Percentiles rank a stretch among this genome's conserved stretches.
These are phyloP conservation scores for Kockiozyma suomiensis DNA, from an alignment of 805 yeast species.

Conservation along the genomic window DNA sequence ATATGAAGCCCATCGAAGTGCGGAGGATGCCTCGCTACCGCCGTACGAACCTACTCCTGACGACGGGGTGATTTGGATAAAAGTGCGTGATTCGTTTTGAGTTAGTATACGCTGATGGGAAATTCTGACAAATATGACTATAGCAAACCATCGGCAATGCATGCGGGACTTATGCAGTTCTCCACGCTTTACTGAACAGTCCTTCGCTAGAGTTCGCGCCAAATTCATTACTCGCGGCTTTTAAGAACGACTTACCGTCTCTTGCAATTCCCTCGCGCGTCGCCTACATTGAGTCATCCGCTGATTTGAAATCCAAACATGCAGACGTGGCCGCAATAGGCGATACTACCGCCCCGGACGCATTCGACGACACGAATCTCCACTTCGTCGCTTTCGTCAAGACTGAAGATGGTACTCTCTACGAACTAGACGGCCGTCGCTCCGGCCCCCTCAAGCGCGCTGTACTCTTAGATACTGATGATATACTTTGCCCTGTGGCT, in stretches of 20 bases:
- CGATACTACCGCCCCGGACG: conserved; percentile 46
- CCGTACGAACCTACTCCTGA: conserved; percentile 27
- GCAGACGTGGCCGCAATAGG: conserved; percentile 44
- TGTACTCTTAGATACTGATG: conserved; percentile 46
- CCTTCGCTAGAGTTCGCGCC: conserved; percentile 39
- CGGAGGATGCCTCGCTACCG: conserved; percentile 44
- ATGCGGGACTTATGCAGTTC: conserved; percentile 87
- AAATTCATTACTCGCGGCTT: conserved; percentile 38
- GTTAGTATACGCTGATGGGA: neutral
- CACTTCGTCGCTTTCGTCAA: conserved; percentile 80
- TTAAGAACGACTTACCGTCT: conserved; percentile 36
- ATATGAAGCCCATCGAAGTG: conserved; percentile 56
- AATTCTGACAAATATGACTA: neutral
- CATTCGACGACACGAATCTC: conserved; percentile 53
- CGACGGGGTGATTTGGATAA: conserved; percentile 63
- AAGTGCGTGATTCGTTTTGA: neutral
- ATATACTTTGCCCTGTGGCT: conserved; percentile 57
- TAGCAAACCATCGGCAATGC: conserved; percentile 84
- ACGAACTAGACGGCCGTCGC: conserved; percentile 89
- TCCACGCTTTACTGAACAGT: conserved; percentile 60
- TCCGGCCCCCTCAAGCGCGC: conserved; percentile 72
- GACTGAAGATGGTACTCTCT: conserved; percentile 58
- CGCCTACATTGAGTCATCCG: conserved; percentile 49
- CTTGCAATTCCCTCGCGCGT: conserved; percentile 45
- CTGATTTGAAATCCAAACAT: conserved; percentile 47